Base-by-base conservation (phyloP, 768 basidiomycete species). In the Lyophyllum decastes region DNA sequence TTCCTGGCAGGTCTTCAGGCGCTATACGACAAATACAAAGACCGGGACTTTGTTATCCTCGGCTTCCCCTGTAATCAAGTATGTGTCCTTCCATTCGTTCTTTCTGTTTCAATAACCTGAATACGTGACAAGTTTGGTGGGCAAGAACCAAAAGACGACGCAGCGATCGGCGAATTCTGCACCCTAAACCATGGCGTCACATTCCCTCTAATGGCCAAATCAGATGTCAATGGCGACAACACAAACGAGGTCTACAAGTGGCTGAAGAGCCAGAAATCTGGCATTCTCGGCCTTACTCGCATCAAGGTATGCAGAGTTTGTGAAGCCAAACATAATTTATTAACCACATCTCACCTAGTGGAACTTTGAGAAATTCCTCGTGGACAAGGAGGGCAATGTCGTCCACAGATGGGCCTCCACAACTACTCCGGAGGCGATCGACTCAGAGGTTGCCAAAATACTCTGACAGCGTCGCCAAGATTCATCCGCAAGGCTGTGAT, bases 11-110 rank as follows among this genome's bases (percentile, higher is more conserved):
- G 92, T 46, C 84, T 98, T 22, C 91, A 98, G 72, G 73, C 75
- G 17, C 76, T 95, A 17, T 84, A 95, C 71, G 82, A 94, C 54
- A 90, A 90, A 68, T 90, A 93, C 78, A 87, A 89, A 68, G 87
- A 88, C 51, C 75, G 81, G 54, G 91, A 80, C 6, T 79, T 96
- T 45, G 80, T 87, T 49, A 84, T 97, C 55, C 80, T 97, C 51
- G 94, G 94, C 2, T 96, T 96, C 80, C 95, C 95, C 11, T 94
- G 88, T 73, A 93, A 95, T 68, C 94, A 92, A 71, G 89, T 88
- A 55, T 38, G 73, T 27, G 27, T 35, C 2, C 41, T 1, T 30
- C 40, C 16, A 45, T 24, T 30, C 21, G 17, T 24, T 26, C 10
- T 45, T 19, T 10, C n/a, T 25, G 27, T 8, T 24, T 26, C 41